A percentile compares a stretch with the other conserved stretches of the same genome.
Evolutionary conservation across 169 alveolate species (phyloP).

Genomic region (Cryptosporidium bovis): DNA sequence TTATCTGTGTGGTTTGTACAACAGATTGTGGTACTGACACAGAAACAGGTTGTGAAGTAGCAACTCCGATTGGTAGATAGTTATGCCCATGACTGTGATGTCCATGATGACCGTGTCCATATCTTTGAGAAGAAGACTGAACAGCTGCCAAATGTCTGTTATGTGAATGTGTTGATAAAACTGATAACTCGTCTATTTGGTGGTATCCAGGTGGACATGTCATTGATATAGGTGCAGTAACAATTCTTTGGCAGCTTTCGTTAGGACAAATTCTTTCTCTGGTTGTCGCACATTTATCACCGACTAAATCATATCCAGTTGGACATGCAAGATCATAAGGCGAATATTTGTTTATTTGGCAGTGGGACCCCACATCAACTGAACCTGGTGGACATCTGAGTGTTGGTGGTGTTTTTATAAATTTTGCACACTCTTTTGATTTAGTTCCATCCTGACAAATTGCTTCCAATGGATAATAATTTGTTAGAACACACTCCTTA

Average conservation of each 20-base stretch:
- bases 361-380: slow-evolving; percentile 68
- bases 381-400: slow-evolving; percentile 72
- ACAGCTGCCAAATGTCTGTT: slow-evolving; percentile 54
- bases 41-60: slow-evolving; percentile 22
- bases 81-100: slow-evolving; percentile 9
- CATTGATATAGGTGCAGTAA: slow-evolving; percentile 61
- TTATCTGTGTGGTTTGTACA: slow-evolving; percentile 21
- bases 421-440: slow-evolving; percentile 74
- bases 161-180: slow-evolving; percentile 1
- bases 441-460: slow-evolving; percentile 74
- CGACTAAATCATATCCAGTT: slow-evolving; percentile 68
- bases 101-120: slow-evolving; percentile 51
- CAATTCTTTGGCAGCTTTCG: slow-evolving; percentile 63
- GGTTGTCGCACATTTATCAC: slow-evolving; percentile 64
- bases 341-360: slow-evolving; percentile 58
- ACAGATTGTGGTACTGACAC: slow-evolving; percentile 10
- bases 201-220: slow-evolving; percentile 73
- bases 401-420: slow-evolving; percentile 68
- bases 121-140: slow-evolving; percentile 56
- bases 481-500: slow-evolving; percentile 67
- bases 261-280: slow-evolving; percentile 72
- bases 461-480: slow-evolving; percentile 70
- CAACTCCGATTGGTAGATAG: background rate
- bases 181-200: slow-evolving; percentile 46
- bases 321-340: slow-evolving; percentile 75